Base-by-base conservation (phyloP, 352 stramenopile species). In the Peronospora farinosa region DNA sequence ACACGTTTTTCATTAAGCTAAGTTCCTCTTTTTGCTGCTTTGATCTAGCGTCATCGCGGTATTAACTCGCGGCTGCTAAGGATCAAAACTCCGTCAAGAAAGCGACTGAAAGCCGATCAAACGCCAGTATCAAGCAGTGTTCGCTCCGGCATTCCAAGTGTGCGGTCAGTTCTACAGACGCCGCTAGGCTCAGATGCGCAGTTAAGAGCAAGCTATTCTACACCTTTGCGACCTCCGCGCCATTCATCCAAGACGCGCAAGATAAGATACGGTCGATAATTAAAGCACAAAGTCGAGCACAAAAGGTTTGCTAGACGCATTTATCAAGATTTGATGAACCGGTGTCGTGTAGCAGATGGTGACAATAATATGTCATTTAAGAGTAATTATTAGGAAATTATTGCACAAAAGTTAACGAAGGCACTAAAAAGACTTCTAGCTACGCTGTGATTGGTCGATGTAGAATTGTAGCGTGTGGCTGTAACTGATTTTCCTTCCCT, bases 191-290 rank as follows among this genome's bases (percentile, higher is more conserved):
- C 69, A 3, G 78, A 87, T 44, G 56, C 65, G 3, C 77, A 91
- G 41, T 66, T 93, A 37, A 67, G 79, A 38, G 78, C 82, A 13
- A 91, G 79, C 43, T 93, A 93, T 60, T 72, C 79, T 16, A 88
- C 80, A 5, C 80, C 78, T n/a, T 35, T 74, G 37, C 57, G 57
- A 3, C 58, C 63, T 17, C 54, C 69, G 2, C 63, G 57, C 13
- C 56, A 63, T 57, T 57, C 54, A 1, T 65, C 58, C 16, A 63
- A 52, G 31, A 44, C 38, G 10, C 46, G 54, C 25, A 67, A 62
- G 48, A 59, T 53, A 31, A 64, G 48, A 36, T 67, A 46, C 71
- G 16, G 40, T 51, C 38, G 59, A 54, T 45, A 60, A 43, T 51
- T 54, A 38, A 16, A n/a, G 5, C 19, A 16, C 5, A 30, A 45